These are phyloP conservation scores for Puya raimondii DNA, from an alignment of 176 grass and related monocot genomes.

Conservation along the genomic window DNA sequence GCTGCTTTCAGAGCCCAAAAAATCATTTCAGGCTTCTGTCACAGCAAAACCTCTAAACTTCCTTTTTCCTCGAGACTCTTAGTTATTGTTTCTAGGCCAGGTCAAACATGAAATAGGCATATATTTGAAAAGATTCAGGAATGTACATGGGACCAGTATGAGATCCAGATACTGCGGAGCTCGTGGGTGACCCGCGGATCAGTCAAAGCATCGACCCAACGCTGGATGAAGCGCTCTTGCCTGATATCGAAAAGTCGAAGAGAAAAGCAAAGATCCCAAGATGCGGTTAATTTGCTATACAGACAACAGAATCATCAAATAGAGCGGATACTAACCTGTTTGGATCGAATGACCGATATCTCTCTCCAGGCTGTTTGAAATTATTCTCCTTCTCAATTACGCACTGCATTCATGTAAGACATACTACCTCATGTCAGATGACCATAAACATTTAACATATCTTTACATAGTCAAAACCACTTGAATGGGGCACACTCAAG, in stretches of 20 bases:
- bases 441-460: background rate
- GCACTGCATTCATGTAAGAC: conserved; percentile 32
- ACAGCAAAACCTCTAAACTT: too few relatives aligned
- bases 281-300: background rate
- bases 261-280: background rate
- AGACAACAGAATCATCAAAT: background rate
- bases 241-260: conserved; percentile 6
- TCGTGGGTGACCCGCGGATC: conserved; percentile 66
- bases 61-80: too few relatives aligned
- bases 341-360: conserved; percentile 65
- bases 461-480: background rate
- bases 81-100: too few relatives aligned
- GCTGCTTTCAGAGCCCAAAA: background rate
- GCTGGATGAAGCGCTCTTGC: conserved; percentile 69
- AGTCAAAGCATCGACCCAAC: conserved; percentile 55
- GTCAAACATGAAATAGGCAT: background rate
- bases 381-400: conserved; percentile 78
- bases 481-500: too few relatives aligned
- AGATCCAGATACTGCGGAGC: conserved; percentile 59
- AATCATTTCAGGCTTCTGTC: background rate
- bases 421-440: conserved; percentile 6
- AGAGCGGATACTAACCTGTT: conserved; percentile 36
- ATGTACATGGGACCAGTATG: conserved; percentile 68
- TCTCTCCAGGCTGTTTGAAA: conserved; percentile 83
- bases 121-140: conserved; percentile 1